These are phyloP conservation scores for Tolypocladium amazonense DNA, from an alignment of 2,329 filamentous ascomycete species.

Conservation along the genomic window DNA sequence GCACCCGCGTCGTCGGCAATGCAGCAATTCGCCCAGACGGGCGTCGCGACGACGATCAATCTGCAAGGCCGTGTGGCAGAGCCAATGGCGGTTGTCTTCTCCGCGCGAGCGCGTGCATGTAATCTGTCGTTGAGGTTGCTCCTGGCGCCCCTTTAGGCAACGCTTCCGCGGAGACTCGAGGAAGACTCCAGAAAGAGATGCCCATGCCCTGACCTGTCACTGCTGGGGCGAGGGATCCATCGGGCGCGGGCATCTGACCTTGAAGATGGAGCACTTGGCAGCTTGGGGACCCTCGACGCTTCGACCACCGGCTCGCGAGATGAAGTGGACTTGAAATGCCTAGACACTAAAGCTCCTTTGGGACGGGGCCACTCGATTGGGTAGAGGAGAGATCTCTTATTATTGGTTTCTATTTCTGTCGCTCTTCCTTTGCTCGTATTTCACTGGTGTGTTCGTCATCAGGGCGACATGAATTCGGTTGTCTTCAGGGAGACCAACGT, in stretches of 20 bases:
- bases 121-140: not conserved
- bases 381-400: not conserved
- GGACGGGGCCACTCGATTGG: not conserved
- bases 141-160: too few relatives aligned
- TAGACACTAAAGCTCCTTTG: not conserved
- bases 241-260: not conserved
- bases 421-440: too few relatives aligned
- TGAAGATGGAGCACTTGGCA: not conserved
- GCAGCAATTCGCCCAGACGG: not conserved
- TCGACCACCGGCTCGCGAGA: not conserved
- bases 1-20: not conserved
- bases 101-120: not conserved
- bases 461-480: not conserved
- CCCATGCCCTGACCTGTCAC: too few relatives aligned
- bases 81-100: not conserved
- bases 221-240: too few relatives aligned
- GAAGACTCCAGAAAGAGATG: too few relatives aligned
- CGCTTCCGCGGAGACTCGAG: too few relatives aligned
- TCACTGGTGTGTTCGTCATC: not conserved
- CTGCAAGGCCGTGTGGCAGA: not conserved
- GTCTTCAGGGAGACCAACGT: not conserved
- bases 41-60: not conserved
- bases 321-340: not conserved
- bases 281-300: not conserved
- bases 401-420: not conserved